Evolutionary conservation across 164 flowering plant species (phyloP).

Genomic region (Houttuynia cordata): DNA sequence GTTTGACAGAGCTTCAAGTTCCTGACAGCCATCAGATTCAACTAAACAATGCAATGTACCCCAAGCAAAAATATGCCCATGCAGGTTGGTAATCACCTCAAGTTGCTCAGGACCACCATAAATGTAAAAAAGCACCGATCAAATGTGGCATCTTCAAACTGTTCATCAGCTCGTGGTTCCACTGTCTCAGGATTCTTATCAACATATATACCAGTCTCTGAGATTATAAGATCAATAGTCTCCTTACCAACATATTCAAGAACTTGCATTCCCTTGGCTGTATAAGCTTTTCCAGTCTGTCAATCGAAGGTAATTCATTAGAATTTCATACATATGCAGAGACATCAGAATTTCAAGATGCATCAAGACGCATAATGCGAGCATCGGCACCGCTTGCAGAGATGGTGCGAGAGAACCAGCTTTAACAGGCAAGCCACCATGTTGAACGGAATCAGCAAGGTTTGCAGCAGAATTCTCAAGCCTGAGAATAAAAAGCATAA

Average conservation of each 20-base stretch:
- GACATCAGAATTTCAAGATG: background rate
- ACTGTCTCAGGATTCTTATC: slow-evolving; percentile 40
- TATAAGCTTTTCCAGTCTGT: slow-evolving; percentile 89
- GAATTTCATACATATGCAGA: background rate
- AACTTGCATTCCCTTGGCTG: slow-evolving; percentile 86
- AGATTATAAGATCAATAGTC: slow-evolving; percentile 79
- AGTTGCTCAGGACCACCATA: slow-evolving; percentile 98
- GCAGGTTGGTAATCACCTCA: slow-evolving; percentile 41
- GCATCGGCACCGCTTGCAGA: slow-evolving; percentile 49
- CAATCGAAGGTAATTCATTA: background rate
- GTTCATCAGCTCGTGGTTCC: slow-evolving; percentile 37
- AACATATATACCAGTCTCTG: slow-evolving; percentile 77
- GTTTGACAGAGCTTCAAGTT: slow-evolving; percentile 86
- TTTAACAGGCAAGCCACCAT: slow-evolving; percentile 40
- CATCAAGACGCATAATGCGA: background rate
- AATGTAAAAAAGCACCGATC: slow-evolving; percentile 93
- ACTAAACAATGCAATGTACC: background rate
- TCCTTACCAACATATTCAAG: slow-evolving; percentile 90
- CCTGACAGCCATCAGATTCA: slow-evolving; percentile 24
- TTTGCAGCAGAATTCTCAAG: slow-evolving; percentile 73
- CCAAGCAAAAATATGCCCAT: slow-evolving; percentile 5
- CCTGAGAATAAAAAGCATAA: slow-evolving; percentile 25
- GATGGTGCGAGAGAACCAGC: slow-evolving; percentile 73
- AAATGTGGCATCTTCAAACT: slow-evolving; percentile 76
- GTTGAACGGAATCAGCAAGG: slow-evolving; percentile 65